Evolutionary conservation across 2,329 filamentous ascomycete species (phyloP).

Genomic region (Orbilia javanica): DNA sequence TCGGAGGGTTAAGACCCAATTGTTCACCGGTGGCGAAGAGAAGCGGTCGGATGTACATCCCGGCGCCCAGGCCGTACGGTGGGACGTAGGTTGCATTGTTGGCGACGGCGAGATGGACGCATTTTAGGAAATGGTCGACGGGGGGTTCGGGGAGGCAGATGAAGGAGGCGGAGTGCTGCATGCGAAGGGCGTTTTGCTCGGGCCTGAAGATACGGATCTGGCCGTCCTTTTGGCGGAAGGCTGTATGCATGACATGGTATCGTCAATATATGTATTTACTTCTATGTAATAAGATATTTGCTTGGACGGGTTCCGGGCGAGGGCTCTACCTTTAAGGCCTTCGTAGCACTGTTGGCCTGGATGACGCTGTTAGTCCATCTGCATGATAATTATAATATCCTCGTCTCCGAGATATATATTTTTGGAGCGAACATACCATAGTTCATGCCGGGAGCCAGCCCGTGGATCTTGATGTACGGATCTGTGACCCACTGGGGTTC

Average conservation of each 20-base stretch:
- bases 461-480: constrained; percentile 88
- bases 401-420: background rate
- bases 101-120: constrained; percentile 82
- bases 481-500: constrained; percentile 82
- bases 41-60: constrained; percentile 91
- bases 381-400: too few species aligned
- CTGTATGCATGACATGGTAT: constrained; percentile 64
- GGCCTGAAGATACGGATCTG: constrained; percentile 89
- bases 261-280: too few species aligned
- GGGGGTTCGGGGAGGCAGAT: constrained; percentile 87
- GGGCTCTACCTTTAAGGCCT: constrained; percentile 79
- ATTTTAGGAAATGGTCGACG: constrained; percentile 78
- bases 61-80: constrained; percentile 86
- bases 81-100: constrained; percentile 93
- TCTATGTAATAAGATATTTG: too few species aligned
- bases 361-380: constrained; percentile 13
- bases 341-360: constrained; percentile 90
- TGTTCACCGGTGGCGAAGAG: constrained; percentile 90
- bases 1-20: constrained; percentile 82
- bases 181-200: constrained; percentile 82
- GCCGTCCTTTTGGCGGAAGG: constrained; percentile 82
- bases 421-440: constrained; percentile 71
- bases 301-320: background rate
- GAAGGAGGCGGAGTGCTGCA: constrained; percentile 86
- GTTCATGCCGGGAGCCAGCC: constrained; percentile 94